These are phyloP conservation scores for Brassica nigra DNA, from an alignment of 345 rosid species.

Conservation along the genomic window DNA sequence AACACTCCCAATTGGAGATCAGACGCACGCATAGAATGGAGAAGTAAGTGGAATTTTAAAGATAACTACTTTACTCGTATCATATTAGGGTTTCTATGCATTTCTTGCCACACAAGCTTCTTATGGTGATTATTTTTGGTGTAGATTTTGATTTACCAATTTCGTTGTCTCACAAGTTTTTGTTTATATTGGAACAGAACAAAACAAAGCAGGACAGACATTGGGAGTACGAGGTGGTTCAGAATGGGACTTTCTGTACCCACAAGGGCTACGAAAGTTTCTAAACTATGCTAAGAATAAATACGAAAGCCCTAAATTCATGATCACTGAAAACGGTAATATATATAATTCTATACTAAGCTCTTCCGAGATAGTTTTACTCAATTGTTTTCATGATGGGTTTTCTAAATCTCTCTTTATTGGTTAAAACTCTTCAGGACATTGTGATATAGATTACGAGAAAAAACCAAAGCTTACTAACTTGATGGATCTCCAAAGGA, in stretches of 20 bases:
- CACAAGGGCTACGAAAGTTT: background rate
- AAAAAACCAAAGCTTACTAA: background rate
- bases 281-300: background rate
- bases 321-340: background rate
- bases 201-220: background rate
- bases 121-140: background rate
- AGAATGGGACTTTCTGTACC: background rate
- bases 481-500: background rate
- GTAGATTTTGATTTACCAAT: background rate
- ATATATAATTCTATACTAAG: background rate
- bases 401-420: background rate
- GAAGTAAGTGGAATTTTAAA: conserved; percentile 40
- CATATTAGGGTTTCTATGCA: background rate
- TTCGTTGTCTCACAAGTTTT: conserved; percentile 10
- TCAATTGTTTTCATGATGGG: background rate
- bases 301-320: background rate
- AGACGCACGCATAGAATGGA: conserved; percentile 44
- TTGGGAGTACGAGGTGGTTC: background rate
- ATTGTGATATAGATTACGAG: background rate
- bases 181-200: conserved; percentile 21
- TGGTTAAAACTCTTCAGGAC: background rate
- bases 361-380: background rate
- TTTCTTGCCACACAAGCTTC: background rate
- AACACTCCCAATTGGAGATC: conserved; percentile 41
- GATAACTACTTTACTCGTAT: background rate